Percentiles rank a stretch among this genome's conserved stretches.
These are phyloP conservation scores for Collariella sp. DNA, from an alignment of 495 filamentous ascomycete genomes.

Conservation along the genomic window DNA sequence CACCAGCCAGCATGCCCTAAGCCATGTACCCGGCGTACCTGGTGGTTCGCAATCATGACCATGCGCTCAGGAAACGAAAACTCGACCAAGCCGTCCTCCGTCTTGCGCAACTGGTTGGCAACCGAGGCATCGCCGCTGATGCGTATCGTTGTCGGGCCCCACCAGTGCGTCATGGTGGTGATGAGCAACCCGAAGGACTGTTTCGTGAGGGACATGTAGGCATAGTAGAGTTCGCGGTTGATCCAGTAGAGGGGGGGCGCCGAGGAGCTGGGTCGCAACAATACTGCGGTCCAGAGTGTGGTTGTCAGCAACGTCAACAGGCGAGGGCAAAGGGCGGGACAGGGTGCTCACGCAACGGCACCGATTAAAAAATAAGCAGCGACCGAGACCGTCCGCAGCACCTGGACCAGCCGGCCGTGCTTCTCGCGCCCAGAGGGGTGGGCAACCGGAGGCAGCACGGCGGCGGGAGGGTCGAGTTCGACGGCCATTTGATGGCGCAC, in stretches of 20 bases:
- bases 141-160: constrained; percentile 64
- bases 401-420: constrained; percentile 57
- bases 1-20: not conserved
- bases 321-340: constrained; percentile 4
- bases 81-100: constrained; percentile 56
- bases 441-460: constrained; percentile 6
- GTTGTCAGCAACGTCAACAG: constrained; percentile 3
- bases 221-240: constrained; percentile 61
- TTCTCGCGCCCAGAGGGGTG: constrained; percentile 60
- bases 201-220: constrained; percentile 72
- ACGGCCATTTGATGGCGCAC: constrained; percentile 8
- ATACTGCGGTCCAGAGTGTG: constrained; percentile 38
- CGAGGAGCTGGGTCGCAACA: constrained; percentile 56
- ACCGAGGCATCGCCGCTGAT: constrained; percentile 71
- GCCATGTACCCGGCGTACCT: constrained; percentile 40
- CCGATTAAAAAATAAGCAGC: constrained; percentile 56
- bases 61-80: constrained; percentile 67
- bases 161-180: constrained; percentile 73
- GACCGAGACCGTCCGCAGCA: constrained; percentile 55
- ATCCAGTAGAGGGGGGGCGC: constrained; percentile 61
- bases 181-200: constrained; percentile 64
- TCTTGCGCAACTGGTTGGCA: constrained; percentile 56
- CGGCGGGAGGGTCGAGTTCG: not conserved
- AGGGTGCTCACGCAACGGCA: constrained; percentile 34
- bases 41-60: constrained; percentile 77